phyloP scores from a whole-genome alignment of 768 basidiomycete genomes.

The Leccinum arenicola region DNA sequence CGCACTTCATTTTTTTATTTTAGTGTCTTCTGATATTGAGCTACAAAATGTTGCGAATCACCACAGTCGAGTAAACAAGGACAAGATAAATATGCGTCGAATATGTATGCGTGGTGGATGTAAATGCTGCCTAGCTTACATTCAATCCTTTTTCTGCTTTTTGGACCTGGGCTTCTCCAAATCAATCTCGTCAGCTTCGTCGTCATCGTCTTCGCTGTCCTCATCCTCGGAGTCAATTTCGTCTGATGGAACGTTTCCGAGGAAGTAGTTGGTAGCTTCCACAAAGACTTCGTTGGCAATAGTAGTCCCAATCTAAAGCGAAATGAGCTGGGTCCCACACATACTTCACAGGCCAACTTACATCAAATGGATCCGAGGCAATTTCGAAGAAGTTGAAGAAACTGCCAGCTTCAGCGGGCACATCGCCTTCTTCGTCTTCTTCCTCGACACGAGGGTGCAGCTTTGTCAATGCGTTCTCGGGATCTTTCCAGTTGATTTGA shows the following conservation, averaged over 20 bases:
- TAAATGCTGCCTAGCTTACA: slow-evolving; percentile 12
- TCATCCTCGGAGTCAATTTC: slow-evolving; percentile 66
- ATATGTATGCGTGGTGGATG: slow-evolving; percentile 11
- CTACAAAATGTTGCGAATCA: slow-evolving; percentile 5
- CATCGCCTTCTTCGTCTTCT: slow-evolving; percentile 54
- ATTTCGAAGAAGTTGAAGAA: slow-evolving; percentile 89
- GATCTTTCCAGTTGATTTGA: slow-evolving; percentile 81
- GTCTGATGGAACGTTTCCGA: slow-evolving; percentile 59
- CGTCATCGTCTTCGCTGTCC: slow-evolving; percentile 68
- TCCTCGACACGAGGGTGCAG: slow-evolving; percentile 65
- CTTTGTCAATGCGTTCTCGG: slow-evolving; percentile 74
- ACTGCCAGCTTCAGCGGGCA: slow-evolving; percentile 66
- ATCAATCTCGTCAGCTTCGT: slow-evolving; percentile 84
- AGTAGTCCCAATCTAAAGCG: slow-evolving; percentile 58
- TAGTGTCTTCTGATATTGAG: background rate
- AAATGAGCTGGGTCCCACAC: slow-evolving; percentile 7
- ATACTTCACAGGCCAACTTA: slow-evolving; percentile 34
- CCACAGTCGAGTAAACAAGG: slow-evolving; percentile 10
- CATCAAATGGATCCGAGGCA: slow-evolving; percentile 63
- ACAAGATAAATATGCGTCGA: slow-evolving; percentile 27
- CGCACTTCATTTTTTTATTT: background rate
- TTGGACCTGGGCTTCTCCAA: slow-evolving; percentile 79
- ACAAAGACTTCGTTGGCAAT: slow-evolving; percentile 80
- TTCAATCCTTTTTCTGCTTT: slow-evolving; percentile 53
- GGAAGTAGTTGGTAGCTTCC: slow-evolving; percentile 79